Percentiles rank a stretch among this genome's conserved stretches.
phyloP scores from a whole-genome alignment of 306 rosid genomes.

The Chamaecrista fasciculata region DNA sequence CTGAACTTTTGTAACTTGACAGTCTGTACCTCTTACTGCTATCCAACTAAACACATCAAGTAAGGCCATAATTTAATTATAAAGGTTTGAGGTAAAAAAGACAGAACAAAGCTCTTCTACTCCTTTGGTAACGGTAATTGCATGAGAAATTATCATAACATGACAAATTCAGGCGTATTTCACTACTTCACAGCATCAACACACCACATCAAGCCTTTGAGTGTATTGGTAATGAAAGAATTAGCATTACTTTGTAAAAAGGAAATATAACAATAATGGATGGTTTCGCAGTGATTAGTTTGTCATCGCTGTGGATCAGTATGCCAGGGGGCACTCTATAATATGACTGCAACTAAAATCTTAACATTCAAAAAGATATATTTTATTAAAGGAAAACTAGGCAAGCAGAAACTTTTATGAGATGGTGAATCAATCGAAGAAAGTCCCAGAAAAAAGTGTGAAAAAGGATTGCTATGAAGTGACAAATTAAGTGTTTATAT shows the following conservation, averaged over 20 bases:
- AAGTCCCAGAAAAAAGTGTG: neutral
- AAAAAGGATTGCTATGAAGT: neutral
- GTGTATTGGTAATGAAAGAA: neutral
- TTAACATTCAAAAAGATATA: neutral
- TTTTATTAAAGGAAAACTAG: neutral
- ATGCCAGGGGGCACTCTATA: neutral
- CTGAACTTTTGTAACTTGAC: conserved; percentile 16
- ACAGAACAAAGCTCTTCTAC: neutral
- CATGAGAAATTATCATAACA: neutral
- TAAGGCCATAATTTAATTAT: neutral
- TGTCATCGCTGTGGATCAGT: neutral
- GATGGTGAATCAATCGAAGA: neutral
- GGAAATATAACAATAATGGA: neutral
- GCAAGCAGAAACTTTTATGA: neutral
- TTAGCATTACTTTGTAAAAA: neutral
- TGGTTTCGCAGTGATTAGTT: neutral
- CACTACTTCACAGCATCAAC: neutral
- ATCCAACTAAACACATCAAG: neutral
- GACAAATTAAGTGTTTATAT: neutral
- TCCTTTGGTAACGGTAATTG: neutral
- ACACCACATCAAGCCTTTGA: neutral
- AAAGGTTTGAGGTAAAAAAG: neutral
- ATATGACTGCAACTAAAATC: neutral
- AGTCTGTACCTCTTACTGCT: neutral
- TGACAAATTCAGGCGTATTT: neutral